Evolutionary conservation across 441 rosid species (phyloP), one percentile per base, ranked within the genome.

Genomic region (Jatropha multifida): DNA sequence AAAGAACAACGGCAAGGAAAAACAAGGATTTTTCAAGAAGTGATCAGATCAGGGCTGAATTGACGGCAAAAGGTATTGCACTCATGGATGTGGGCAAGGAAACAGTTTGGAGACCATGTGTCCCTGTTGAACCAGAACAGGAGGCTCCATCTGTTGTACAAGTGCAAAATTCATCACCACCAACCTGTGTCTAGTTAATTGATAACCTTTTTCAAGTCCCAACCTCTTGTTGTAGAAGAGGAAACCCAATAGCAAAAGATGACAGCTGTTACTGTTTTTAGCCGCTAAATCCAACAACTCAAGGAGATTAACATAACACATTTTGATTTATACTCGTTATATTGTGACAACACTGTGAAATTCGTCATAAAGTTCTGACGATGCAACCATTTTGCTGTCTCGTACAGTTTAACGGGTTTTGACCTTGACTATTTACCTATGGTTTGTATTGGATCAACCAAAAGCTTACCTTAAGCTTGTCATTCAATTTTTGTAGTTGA

Each of bases 101-200:
- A 75, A 93, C 96, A 12, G 81, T 86, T 58, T 95, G 98, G 96
- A 88, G 94, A 73, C 98, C 99, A 4, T 93, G 97, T 13, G 68
- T 86, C 42, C 91, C 91, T 44, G 80, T 80, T 38, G 78, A 72
- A 76, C 83, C 54, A 68, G 85, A 84, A 42, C 72, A 63, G 15
- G 68, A 64, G 63, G 69, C 74, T 38, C 69, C 75, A 8, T 18
- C 77, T 49, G 66, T 46, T 52, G 81, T 69, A 46, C 56, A 27
- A 62, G 80, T 65, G 18, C 65, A 63, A 65, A 71, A 79, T 52
- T 64, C 71, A 3, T 59, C 62, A 32, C 56, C 76, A 75, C n/a
- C 81, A 40, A 73, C 26, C 80, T 48, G 61, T 64, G 52, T 27
- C 58, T 20, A 75, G 55, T 69, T 75, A 69, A 72, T 75, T 13